Percentiles rank a stretch among this genome's conserved stretches.
phyloP scores from a whole-genome alignment of 441 rosid genomes.

The Populus hybrid region DNA sequence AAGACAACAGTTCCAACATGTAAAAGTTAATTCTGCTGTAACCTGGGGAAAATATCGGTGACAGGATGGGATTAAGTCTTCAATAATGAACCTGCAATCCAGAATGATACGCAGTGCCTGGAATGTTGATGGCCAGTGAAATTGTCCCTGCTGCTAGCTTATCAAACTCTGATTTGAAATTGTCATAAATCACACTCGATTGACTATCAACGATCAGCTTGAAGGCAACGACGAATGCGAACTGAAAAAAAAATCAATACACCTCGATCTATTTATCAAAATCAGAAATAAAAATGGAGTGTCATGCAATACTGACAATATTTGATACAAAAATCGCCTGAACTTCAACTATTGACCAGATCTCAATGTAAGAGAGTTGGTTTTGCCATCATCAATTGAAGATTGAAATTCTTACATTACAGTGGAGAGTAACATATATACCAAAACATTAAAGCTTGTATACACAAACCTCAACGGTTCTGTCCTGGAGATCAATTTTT shows the following conservation, averaged over 20 bases:
- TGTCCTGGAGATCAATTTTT: conserved; percentile 62
- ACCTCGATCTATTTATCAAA: too few relatives aligned
- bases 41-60: neutral
- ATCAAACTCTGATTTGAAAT: conserved; percentile 44
- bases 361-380: conserved; percentile 2
- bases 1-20: conserved; percentile 2
- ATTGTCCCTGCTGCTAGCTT: conserved; percentile 44
- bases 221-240: conserved; percentile 46
- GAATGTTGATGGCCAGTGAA: conserved; percentile 55
- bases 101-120: conserved; percentile 45
- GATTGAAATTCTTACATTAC: conserved; percentile 4
- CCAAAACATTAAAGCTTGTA: neutral
- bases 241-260: conserved; percentile 25
- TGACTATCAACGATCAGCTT: conserved; percentile 36
- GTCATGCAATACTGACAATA: neutral
- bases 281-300: neutral
- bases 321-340: neutral
- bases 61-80: neutral
- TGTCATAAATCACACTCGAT: conserved; percentile 22
- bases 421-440: conserved; percentile 2
- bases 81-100: conserved; percentile 45
- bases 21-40: neutral
- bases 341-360: conserved; percentile 1
- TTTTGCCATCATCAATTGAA: conserved; percentile 3
- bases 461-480: conserved; percentile 56